phyloP scores from a whole-genome alignment of 495 filamentous ascomycete genomes.

The Hypoxylon perforatum region DNA sequence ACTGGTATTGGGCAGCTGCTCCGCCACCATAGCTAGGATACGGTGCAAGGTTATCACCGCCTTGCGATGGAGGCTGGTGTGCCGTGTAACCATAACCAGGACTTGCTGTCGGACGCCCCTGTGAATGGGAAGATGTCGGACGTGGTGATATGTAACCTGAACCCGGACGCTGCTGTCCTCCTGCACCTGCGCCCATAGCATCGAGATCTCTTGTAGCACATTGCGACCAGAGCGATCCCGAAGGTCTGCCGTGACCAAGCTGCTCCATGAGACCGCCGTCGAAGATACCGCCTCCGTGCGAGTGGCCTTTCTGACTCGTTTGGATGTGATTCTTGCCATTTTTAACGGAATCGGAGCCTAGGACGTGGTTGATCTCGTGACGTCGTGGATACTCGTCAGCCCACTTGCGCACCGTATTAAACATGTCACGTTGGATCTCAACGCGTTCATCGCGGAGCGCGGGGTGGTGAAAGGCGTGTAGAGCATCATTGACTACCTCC shows the following conservation, averaged over 20 bases:
- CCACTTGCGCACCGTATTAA: conserved; percentile 82
- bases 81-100: conserved; percentile 28
- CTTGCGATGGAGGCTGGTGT: conserved; percentile 17
- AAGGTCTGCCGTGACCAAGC: conserved; percentile 62
- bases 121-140: conserved; percentile 32
- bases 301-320: conserved; percentile 40
- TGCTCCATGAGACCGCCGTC: conserved; percentile 50
- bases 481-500: conserved; percentile 80
- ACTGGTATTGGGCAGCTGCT: conserved; percentile 18
- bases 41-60: conserved; percentile 1
- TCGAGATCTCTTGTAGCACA: conserved; percentile 56
- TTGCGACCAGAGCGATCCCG: conserved; percentile 63
- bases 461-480: conserved; percentile 89
- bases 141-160: conserved; percentile 35
- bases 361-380: conserved; percentile 72
- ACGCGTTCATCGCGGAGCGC: conserved; percentile 74
- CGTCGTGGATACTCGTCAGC: conserved; percentile 71
- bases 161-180: conserved; percentile 15
- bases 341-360: conserved; percentile 84
- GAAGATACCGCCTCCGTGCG: conserved; percentile 55
- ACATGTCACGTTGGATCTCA: conserved; percentile 89
- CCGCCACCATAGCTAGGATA: conserved; percentile 20
- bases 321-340: conserved; percentile 78
- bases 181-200: conserved; percentile 49
- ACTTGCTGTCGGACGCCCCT: conserved; percentile 11